phyloP scores from a whole-genome alignment of 2,329 filamentous ascomycete species.

The Cercospora canescens region DNA sequence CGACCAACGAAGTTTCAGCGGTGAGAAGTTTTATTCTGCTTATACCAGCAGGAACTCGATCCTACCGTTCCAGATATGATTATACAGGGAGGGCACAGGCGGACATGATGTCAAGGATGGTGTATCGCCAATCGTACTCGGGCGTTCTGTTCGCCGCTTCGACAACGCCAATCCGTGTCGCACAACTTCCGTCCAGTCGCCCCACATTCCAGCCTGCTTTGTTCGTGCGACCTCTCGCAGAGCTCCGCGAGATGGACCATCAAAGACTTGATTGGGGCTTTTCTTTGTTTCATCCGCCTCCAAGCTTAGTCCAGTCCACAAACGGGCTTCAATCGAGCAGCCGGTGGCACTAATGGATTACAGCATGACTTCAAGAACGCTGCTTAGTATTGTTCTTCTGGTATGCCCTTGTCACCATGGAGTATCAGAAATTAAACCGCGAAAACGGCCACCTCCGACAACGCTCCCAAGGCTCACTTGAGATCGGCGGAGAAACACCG shows the following conservation, averaged over 20 bases:
- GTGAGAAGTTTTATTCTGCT: too few species aligned
- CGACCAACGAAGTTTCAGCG: too few species aligned
- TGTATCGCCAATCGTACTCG: too few species aligned
- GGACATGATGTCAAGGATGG: too few species aligned
- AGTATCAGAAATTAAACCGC: conserved; percentile 1
- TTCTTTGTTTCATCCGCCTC: background rate
- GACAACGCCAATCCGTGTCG: too few species aligned
- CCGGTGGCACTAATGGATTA: background rate
- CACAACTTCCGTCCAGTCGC: too few species aligned
- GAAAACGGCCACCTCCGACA: conserved; percentile 1
- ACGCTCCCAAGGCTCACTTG: background rate
- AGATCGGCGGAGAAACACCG: background rate
- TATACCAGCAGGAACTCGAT: too few species aligned
- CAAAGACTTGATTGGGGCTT: background rate
- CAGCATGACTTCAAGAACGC: background rate
- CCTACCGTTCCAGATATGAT: too few species aligned
- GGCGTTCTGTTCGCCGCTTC: too few species aligned
- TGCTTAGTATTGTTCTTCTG: background rate
- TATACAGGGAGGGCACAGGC: too few species aligned
- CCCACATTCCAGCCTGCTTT: too few species aligned
- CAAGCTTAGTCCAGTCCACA: background rate
- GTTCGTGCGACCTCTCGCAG: background rate
- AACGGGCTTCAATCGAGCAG: background rate
- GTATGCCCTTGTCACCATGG: background rate
- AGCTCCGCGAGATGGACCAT: background rate